These are phyloP conservation scores for Clitocybe nebularis DNA, from an alignment of 1,284 basidiomycete species.

Conservation along the genomic window DNA sequence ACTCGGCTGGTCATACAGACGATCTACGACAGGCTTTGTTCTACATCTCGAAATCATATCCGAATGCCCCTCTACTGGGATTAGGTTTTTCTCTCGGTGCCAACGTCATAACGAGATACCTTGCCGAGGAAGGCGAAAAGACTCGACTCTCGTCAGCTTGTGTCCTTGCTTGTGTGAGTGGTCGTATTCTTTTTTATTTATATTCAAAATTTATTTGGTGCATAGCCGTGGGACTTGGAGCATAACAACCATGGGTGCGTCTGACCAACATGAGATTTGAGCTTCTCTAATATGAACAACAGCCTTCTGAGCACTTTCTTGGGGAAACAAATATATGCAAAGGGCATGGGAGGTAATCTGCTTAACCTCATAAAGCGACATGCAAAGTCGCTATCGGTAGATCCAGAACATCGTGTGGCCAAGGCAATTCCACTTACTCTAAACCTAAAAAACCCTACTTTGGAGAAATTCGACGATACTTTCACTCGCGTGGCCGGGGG, in stretches of 20 bases:
- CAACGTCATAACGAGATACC: slow-evolving; percentile 87
- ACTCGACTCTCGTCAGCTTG: slow-evolving; percentile 77
- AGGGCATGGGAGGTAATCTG: slow-evolving; percentile 81
- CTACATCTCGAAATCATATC: slow-evolving; percentile 73
- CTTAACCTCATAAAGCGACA: slow-evolving; percentile 66
- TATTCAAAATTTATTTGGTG: slow-evolving; percentile 5
- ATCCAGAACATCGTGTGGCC: slow-evolving; percentile 49
- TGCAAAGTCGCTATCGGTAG: slow-evolving; percentile 41
- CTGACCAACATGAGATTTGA: not conserved
- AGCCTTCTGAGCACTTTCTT: slow-evolving; percentile 66
- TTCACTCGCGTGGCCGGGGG: slow-evolving; percentile 81
- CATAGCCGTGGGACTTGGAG: slow-evolving; percentile 76
- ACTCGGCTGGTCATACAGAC: slow-evolving; percentile 84
- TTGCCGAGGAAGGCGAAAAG: slow-evolving; percentile 80
- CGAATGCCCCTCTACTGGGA: slow-evolving; percentile 79
- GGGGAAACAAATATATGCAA: slow-evolving; percentile 74
- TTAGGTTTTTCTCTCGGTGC: slow-evolving; percentile 95
- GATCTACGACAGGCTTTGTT: slow-evolving; percentile 82
- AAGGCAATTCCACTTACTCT: slow-evolving; percentile 43
- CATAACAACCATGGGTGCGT: slow-evolving; percentile 55
- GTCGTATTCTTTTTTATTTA: slow-evolving; percentile 10
- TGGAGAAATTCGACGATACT: slow-evolving; percentile 59
- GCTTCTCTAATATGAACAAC: slow-evolving; percentile 9
- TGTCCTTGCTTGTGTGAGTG: slow-evolving; percentile 75
- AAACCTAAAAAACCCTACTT: slow-evolving; percentile 47